A percentile compares a stretch with the other conserved stretches of the same genome.
These are phyloP conservation scores for Euryodendron excelsum DNA, from an alignment of 148 eudicot species.

Conservation along the genomic window DNA sequence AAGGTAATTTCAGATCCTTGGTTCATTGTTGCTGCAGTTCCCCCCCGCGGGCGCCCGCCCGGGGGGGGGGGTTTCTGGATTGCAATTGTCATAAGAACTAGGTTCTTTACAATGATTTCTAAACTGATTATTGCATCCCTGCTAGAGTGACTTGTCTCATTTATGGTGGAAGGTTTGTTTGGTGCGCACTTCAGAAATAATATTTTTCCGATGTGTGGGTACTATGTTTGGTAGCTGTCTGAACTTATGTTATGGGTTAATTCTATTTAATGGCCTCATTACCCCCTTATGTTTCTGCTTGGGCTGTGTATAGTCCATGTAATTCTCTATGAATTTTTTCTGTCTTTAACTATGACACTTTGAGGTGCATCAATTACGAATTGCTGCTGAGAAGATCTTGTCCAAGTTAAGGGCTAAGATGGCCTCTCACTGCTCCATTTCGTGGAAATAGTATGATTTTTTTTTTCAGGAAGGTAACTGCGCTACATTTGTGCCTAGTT, in stretches of 20 bases:
- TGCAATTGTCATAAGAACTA: constrained; percentile 22
- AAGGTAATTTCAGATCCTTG: constrained; percentile 51
- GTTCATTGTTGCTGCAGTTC: constrained; percentile 6
- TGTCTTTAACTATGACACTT: too few relatives aligned
- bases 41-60: too few relatives aligned
- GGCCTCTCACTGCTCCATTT: constrained; percentile 65
- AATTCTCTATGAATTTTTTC: too few relatives aligned
- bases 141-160: constrained; percentile 53
- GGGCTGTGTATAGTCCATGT: constrained; percentile 42
- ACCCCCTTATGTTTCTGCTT: constrained; percentile 28
- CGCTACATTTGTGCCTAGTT: constrained; percentile 53
- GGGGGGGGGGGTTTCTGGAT: constrained; percentile 26
- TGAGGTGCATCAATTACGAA: constrained; percentile 61
- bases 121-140: constrained; percentile 53
- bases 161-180: constrained; percentile 55
- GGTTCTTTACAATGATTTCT: constrained; percentile 43
- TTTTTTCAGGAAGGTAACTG: constrained; percentile 78
- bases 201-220: constrained; percentile 42
- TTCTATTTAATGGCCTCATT: constrained; percentile 25
- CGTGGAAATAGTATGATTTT: constrained; percentile 54
- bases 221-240: constrained; percentile 24
- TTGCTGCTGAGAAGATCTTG: constrained; percentile 70
- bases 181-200: constrained; percentile 41
- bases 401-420: constrained; percentile 62
- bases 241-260: constrained; percentile 31